Base-by-base conservation (phyloP, 1,284 basidiomycete species). In the Sanghuangporus weigelae region DNA sequence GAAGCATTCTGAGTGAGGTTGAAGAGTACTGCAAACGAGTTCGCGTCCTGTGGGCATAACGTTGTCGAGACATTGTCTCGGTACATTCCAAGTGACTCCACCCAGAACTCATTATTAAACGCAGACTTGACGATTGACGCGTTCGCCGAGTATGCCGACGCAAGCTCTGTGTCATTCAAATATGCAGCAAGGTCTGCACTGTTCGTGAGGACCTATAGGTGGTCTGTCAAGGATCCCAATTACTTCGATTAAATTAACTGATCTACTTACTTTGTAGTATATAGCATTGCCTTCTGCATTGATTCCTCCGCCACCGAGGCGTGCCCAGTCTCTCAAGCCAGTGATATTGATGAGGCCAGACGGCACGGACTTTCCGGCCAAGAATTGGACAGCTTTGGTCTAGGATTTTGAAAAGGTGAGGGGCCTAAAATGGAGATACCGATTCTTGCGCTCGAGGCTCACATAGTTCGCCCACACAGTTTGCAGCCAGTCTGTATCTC, bases 261-360 rank as follows among this genome's bases (percentile, higher is more conserved):
- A 12, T 14, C 8, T 12, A 36, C 69, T 36, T 64, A 79, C 81
- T 67, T 74, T 73, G 67, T 82, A 83, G 23, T 79, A 70, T 11
- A 83, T 68, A 1, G 80, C 81, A 66, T 83, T 83, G 10, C 77
- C 78, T 59, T 79, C 81, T 4, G 79, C 74, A 63, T 81, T 84
- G 64, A 78, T 74, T 14, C 81, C 81, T 12, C 79, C 76, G 1
- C 79, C 78, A 23, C 78, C 78, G 6, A 77, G 75, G 40, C 82
- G 70, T 7, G 78, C 82, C 81, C 81, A 84, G 68, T 84, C 82
- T 48, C 79, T 73, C 71, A 79, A 51, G 53, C 75, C 68, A 5
- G 80, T 80, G 11, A 82, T 77, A 66, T 83, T 76, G 72, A 82
- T 77, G 50, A 84, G 69, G 0, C 81, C 81, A 10, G 76, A 75